Base-by-base conservation (phyloP, 225 moss, liverwort and hornwort genomes). In the Sphagnum contortum region DNA sequence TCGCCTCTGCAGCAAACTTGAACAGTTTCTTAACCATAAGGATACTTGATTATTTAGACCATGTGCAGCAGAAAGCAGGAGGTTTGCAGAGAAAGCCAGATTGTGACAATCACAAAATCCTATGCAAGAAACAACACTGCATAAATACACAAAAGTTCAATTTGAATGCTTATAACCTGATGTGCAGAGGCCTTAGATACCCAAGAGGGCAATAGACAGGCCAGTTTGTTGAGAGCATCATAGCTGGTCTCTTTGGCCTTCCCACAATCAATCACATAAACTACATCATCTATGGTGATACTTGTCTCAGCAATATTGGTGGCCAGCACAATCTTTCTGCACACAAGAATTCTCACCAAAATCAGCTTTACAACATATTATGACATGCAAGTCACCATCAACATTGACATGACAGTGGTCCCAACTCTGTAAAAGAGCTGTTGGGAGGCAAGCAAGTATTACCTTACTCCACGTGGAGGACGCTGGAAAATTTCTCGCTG, bases 231-330 rank as follows among this genome's bases (percentile, higher is more conserved):
- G 48, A 98, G 71, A 54, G 98, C 98, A 80, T 98, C 98, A 68
- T 98, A 98, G 75, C 93, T 98, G 47, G 98, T 93, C 79, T 98
- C 98, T 72, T 98, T 98, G 11, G 98, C 98, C 65, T 98, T 98
- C 61, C 98, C 98, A 69, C 91, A 98, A 73, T 98, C 98, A 58
- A 98, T 86, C 61, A 98, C 98, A 70, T 98, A 98, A 48, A 98
- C 93, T 54, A 98, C 91, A 73, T 98, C 98, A 76, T 98, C 98
- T 64, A 98, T 98, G 45, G 98, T 98, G 45, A 98, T 98, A 81
- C 98, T 98, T 58, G 98, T 98, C 76, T 98, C 98, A 46, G 98
- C 98, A 66, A 98, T 98, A 57, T 98, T 98, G 62, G 98, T 98
- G 68, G 98, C 92, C 57, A 98, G 80, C 47, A 98, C 91, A 73